phyloP scores from a whole-genome alignment of 345 rosid species.

The Lenwebbia sp. region DNA sequence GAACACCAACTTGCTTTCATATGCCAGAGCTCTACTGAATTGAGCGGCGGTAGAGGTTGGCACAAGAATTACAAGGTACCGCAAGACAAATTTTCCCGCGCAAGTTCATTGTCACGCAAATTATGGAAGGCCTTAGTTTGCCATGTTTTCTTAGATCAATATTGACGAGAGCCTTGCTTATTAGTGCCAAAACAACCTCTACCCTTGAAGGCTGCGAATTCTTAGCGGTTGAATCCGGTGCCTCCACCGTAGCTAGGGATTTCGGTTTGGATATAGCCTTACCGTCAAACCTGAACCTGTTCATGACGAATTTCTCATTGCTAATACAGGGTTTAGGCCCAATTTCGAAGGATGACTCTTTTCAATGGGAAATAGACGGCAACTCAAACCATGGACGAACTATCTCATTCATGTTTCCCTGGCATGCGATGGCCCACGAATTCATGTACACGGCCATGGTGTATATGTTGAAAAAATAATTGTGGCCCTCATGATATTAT shows the following conservation, averaged over 20 bases:
- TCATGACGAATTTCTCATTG: not conserved
- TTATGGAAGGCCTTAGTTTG: not conserved
- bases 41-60: not conserved
- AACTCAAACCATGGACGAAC: not conserved
- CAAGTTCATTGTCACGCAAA: not conserved
- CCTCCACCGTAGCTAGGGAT: not conserved
- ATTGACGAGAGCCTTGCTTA: not conserved
- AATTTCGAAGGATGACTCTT: not conserved
- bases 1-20: no score
- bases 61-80: not conserved
- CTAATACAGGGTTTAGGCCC: not conserved
- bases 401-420: not conserved
- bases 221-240: no score
- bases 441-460: not conserved
- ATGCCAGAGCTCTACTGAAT: not conserved
- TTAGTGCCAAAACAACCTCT: not conserved
- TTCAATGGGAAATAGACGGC: not conserved
- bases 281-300: not conserved
- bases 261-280: not conserved
- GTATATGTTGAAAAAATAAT: not conserved
- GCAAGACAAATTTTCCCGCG: not conserved
- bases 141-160: not conserved
- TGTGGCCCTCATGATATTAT: no score
- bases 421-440: not conserved
- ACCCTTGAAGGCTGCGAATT: not conserved